Conservation (phyloP, 805 yeast species). For the Kuraishia floccosa region DNA sequence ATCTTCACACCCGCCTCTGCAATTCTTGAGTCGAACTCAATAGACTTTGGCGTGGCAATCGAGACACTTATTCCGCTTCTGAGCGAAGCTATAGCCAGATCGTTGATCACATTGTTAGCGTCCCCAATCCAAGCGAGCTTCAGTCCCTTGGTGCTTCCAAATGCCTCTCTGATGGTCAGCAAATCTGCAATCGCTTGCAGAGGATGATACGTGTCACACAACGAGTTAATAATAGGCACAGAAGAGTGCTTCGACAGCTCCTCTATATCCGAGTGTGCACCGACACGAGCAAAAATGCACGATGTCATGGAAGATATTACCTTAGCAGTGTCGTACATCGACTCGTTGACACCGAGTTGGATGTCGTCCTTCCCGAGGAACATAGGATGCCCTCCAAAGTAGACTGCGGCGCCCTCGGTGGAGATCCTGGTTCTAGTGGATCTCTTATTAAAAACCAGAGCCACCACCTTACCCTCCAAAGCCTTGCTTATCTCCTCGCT, state of each 20-base stretch:
- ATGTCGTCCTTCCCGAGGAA: slow-evolving; percentile 94
- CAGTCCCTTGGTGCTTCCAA: slow-evolving; percentile 39
- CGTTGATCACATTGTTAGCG: slow-evolving; percentile 91
- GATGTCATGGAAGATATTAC: slow-evolving; percentile 94
- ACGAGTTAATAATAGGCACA: slow-evolving; percentile 88
- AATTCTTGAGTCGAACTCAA: slow-evolving; percentile 49
- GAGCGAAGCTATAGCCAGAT: slow-evolving; percentile 78
- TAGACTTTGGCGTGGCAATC: slow-evolving; percentile 74
- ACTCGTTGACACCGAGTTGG: slow-evolving; percentile 92
- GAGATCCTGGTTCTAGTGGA: slow-evolving; percentile 94
- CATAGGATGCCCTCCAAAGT: slow-evolving; percentile 94
- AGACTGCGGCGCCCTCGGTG: slow-evolving; percentile 87
- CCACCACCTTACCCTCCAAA: slow-evolving; percentile 70
- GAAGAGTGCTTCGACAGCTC: slow-evolving; percentile 67
- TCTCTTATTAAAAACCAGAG: slow-evolving; percentile 80
- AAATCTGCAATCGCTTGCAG: slow-evolving; percentile 91
- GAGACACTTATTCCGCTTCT: slow-evolving; percentile 76
- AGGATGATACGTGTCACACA: slow-evolving; percentile 91
- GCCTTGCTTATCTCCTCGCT: slow-evolving; percentile 30
- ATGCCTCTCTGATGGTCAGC: slow-evolving; percentile 73
- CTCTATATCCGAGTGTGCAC: slow-evolving; percentile 71
- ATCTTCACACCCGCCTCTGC: slow-evolving; percentile 40
- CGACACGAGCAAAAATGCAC: slow-evolving; percentile 95
- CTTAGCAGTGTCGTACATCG: slow-evolving; percentile 77
- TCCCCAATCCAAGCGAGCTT: slow-evolving; percentile 96